phyloP scores from a whole-genome alignment of 371 early-diverging fungal species.

The Mortierella sp. region DNA sequence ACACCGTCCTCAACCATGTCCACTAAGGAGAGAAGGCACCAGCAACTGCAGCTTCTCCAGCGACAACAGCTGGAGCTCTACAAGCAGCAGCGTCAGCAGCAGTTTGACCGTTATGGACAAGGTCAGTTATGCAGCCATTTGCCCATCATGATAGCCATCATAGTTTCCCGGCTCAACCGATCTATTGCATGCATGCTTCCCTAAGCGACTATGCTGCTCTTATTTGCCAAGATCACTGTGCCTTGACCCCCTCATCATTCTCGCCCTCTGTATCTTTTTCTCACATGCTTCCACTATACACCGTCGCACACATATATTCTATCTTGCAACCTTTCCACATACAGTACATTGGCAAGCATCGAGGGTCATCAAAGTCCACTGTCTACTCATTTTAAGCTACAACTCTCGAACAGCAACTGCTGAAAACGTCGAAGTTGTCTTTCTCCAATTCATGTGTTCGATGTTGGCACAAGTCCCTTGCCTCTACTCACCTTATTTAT shows the following conservation, averaged over 20 bases:
- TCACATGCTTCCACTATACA: background rate
- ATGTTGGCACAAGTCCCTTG: background rate
- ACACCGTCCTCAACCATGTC: slow-evolving; percentile 21
- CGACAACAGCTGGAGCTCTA: slow-evolving; percentile 23
- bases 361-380: no score
- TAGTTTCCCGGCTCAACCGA: background rate
- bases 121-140: slow-evolving; percentile 22
- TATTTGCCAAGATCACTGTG: no score
- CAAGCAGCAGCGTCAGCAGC: slow-evolving; percentile 17
- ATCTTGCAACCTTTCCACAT: no score
- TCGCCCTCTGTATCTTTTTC: background rate
- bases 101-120: slow-evolving; percentile 19
- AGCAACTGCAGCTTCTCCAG: slow-evolving; percentile 34
- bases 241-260: no score
- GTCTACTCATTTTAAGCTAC: no score
- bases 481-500: no score
- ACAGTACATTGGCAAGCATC: no score
- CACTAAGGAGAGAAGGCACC: slow-evolving; percentile 28
- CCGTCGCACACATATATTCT: background rate
- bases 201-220: no score
- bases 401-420: no score
- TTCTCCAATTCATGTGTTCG: no score
- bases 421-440: no score
- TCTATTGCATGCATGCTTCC: slow-evolving; percentile 1
- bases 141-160: background rate